Evolutionary conservation across 2,329 filamentous ascomycete species (phyloP), one percentile per base, ranked within the genome.

Genomic region (Pseudocercospora eumusae): DNA sequence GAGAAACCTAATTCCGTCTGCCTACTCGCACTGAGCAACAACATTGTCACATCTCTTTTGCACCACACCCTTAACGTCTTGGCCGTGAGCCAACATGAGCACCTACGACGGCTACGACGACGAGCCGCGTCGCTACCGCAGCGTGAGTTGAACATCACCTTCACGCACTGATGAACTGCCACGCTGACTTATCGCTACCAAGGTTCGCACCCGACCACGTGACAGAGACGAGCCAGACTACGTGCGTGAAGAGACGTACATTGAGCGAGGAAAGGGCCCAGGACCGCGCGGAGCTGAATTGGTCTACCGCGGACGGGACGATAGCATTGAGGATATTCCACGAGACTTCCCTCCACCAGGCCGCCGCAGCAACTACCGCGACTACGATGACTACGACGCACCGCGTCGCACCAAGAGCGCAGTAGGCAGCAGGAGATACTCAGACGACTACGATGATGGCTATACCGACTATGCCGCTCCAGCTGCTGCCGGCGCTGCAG

Each of bases 321-420:
- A 92, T 71, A 92, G 88, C 75, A 87, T 96, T 73, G 93, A 96
- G 78, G 91, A 96, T 77, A 86, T 96, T 63, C 86, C 86, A 66
- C 87, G 92, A 68, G 90, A 96, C 69, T 96, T 96, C 71, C 91
- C 91, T 31, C 90, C 91, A 6, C 88, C 88, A 5, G 67, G 67
- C 28, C 50, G 50, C 28, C 67, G 70, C 45, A 69, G 70, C 52
- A 63, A 58, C 40, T 62, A 64, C 53, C 66, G 69, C 55, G 69
- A 65, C 25, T 80, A 81, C 68, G 76, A 82, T 66, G 76, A 79
- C 60, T 78, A 79, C 65, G 76, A 75, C 27, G 69, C 77, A 56
- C 74, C 83, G 40, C 83, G 85, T 68, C 84, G 88, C 61, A 81
- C 88, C 68, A 84, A 87, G 69, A 90, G 88, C 6, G 84, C 83